Evolutionary conservation across 225 moss, liverwort and hornwort genomes (phyloP), one percentile per base, ranked within the genome.

Genomic region (Ulota crispa): DNA sequence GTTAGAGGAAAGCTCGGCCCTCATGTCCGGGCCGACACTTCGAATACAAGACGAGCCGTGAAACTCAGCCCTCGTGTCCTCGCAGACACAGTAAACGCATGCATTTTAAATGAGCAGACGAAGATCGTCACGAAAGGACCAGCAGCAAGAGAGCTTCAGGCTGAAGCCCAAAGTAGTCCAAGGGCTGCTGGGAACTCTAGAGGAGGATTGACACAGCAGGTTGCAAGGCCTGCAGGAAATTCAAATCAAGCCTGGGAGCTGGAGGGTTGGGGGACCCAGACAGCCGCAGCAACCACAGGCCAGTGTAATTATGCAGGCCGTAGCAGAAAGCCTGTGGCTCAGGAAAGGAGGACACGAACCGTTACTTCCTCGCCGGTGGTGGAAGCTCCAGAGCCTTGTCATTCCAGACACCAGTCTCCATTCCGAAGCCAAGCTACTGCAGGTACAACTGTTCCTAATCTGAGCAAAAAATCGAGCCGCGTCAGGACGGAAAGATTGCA

Each of bases 1-100:
- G 90, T 90, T 55, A 85, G 81, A 47, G 69, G 86, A 42, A 87
- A 88, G 76, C 85, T 90, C 41, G 63, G 73, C 42, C 74, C 87
- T 37, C 80, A 76, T 27, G 78, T 85, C 21, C 77, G 76, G 47
- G 69, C 75, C 8, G 82, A 82, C 52, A 19, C 70, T 24, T 23
- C 66, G 42, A 78, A 59, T 59, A 52, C 14, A 60, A 43, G 56
- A 14, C 65, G 73, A 61, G 56, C 56, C 50, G 62, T 71, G 62
- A 83, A 64, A 56, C 59, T 78, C 59, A 78, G 64, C 53, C 78
- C 80, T 42, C 74, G 57, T 10, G 65, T 86, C 41, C 59, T 87
- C 15, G 76, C 74, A 37, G 82, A 84, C 15, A 82, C 83, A 0
- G 75, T 85, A 69, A 83, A 82, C 16, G 77, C 85, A 11, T 69